Conservation (phyloP, 75 land plant genomes). For the Pinus albicaulis region DNA sequence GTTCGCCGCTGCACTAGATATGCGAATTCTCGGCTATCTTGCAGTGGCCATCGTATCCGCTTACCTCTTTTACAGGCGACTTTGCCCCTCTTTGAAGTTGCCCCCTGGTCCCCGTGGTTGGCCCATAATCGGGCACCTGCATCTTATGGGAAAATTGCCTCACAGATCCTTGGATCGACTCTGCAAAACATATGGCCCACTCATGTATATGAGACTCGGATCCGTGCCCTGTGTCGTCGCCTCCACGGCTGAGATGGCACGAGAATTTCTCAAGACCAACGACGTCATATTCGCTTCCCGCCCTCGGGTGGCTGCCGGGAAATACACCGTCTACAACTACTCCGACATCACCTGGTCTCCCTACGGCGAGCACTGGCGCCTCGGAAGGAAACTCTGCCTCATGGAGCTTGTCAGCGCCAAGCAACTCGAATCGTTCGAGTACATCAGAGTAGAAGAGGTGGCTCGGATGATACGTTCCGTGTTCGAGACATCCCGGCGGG, state of each 20-base stretch:
- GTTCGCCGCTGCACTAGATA: too few species aligned
- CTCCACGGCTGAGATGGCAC: conserved; percentile 19
- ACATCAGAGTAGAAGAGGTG: background rate
- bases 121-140: conserved; percentile 7
- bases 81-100: conserved; percentile 17
- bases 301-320: background rate
- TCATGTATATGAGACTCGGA: conserved; percentile 8
- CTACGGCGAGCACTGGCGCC: conserved; percentile 36
- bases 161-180: background rate
- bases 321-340: conserved; percentile 18
- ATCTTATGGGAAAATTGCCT: background rate
- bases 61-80: background rate
- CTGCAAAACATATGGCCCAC: background rate
- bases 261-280: conserved; percentile 27
- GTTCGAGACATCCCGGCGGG: background rate
- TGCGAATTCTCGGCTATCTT: background rate
- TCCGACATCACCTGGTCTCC: conserved; percentile 26
- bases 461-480: background rate
- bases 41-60: background rate
- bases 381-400: conserved; percentile 28
- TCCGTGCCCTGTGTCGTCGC: conserved; percentile 17
- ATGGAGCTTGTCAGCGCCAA: conserved; percentile 39
- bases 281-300: conserved; percentile 28
- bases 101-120: background rate
- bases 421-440: conserved; percentile 12